Conservation (phyloP, 2,329 filamentous ascomycete species). For the Moelleriella libera region DNA sequence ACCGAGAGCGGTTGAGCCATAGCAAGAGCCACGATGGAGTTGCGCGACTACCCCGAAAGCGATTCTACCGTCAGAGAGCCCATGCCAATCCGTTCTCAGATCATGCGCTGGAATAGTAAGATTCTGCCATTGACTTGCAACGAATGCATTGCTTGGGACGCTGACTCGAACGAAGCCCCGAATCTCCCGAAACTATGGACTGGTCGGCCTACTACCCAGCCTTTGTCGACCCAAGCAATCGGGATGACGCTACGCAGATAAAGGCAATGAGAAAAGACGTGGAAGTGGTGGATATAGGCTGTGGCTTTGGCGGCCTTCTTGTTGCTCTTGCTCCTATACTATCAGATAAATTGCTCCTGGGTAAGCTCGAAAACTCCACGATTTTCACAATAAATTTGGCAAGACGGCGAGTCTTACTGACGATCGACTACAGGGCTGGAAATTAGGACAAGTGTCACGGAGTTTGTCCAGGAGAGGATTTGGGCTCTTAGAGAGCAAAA, state of each 20-base stretch:
- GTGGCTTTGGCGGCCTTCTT: constrained; percentile 84
- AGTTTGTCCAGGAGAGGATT: constrained; percentile 82
- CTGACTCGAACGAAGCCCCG: constrained; percentile 43
- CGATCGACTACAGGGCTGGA: constrained; percentile 54
- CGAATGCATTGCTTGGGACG: background rate
- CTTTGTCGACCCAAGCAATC: constrained; percentile 34
- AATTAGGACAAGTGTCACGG: constrained; percentile 78
- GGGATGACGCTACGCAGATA: constrained; percentile 13
- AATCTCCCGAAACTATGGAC: constrained; percentile 71
- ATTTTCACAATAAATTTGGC: background rate
- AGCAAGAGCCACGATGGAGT: constrained; percentile 35
- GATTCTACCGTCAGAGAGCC: constrained; percentile 88
- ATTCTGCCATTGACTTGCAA: background rate
- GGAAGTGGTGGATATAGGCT: constrained; percentile 92
- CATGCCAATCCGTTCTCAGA: constrained; percentile 98
- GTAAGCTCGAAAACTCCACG: constrained; percentile 28
- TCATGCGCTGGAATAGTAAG: constrained; percentile 74
- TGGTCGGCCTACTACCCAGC: constrained; percentile 77
- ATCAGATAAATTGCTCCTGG: constrained; percentile 71
- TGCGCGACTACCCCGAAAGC: constrained; percentile 71
- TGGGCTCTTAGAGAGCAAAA: constrained; percentile 62
- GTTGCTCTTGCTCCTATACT: constrained; percentile 72
- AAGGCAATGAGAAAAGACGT: constrained; percentile 44
- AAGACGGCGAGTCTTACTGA: background rate
- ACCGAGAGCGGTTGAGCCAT: constrained; percentile 51